Evolutionary conservation across 805 yeast genomes (phyloP).

Genomic region (Lipomyces mesembrius): DNA sequence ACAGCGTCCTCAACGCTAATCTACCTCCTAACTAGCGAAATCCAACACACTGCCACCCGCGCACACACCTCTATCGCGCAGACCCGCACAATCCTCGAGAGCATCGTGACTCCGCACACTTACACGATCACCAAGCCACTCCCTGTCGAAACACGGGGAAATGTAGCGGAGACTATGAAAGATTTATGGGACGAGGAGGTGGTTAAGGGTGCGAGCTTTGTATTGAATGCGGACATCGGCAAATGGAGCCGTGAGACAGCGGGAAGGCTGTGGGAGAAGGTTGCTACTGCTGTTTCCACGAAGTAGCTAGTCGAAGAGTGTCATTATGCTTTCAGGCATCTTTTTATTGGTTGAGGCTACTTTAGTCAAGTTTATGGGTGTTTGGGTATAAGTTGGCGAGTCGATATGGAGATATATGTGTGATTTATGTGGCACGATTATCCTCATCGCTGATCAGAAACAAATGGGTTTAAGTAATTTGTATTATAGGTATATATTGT

Average conservation of each 20-base stretch:
- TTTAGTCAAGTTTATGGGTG: background rate
- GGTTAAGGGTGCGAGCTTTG: slow-evolving; percentile 63
- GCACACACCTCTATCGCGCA: slow-evolving; percentile 55
- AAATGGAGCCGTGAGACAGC: slow-evolving; percentile 12
- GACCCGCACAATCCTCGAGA: slow-evolving; percentile 57
- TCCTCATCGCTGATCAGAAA: background rate
- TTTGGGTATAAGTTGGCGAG: background rate
- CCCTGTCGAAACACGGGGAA: slow-evolving; percentile 48
- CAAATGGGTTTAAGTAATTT: background rate
- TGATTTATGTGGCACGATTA: background rate
- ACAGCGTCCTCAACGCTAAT: slow-evolving; percentile 65
- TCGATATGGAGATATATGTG: background rate
- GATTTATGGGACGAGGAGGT: slow-evolving; percentile 83
- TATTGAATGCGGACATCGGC: slow-evolving; percentile 40
- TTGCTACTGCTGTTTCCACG: background rate
- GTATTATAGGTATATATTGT: background rate
- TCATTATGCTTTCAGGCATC: background rate
- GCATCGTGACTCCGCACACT: slow-evolving; percentile 16
- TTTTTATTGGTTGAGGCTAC: background rate
- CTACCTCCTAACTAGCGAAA: slow-evolving; percentile 63
- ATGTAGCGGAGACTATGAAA: slow-evolving; percentile 62
- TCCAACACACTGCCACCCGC: slow-evolving; percentile 54
- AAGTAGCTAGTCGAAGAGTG: background rate
- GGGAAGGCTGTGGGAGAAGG: slow-evolving; percentile 7
- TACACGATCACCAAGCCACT: slow-evolving; percentile 16